Percentiles rank a stretch among this genome's conserved stretches.
Conservation (phyloP, 2,329 filamentous ascomycete genomes). For the Emmonsiellopsis sp. region DNA sequence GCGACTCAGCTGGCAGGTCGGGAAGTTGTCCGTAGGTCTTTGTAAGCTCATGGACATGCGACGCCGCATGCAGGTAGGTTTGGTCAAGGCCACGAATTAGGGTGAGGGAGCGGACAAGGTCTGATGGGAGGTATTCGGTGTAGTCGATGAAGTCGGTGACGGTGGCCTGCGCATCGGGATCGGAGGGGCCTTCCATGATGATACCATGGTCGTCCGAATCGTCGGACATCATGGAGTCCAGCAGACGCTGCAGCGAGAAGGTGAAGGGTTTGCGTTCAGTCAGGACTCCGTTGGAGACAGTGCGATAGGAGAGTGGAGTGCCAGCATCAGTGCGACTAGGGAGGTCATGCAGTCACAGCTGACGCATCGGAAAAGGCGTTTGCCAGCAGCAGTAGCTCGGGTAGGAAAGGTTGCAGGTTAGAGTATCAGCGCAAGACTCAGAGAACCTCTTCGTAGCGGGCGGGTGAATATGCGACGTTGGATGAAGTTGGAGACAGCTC, state of each 20-base stretch:
- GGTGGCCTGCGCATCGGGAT: slow-evolving; percentile 57
- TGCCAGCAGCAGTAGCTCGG: neutral
- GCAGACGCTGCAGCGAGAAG: neutral
- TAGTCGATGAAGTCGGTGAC: slow-evolving; percentile 61
- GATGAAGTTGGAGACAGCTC: neutral
- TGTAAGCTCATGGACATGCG: slow-evolving; percentile 34
- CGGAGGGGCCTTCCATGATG: slow-evolving; percentile 42
- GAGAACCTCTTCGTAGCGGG: neutral
- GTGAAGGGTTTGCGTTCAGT: neutral
- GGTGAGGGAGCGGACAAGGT: slow-evolving; percentile 54
- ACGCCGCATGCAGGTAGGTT: slow-evolving; percentile 33
- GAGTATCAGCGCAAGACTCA: neutral
- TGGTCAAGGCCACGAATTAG: slow-evolving; percentile 47
- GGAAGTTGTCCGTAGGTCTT: slow-evolving; percentile 42
- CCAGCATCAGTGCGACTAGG: slow-evolving; percentile 16
- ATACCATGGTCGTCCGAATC: slow-evolving; percentile 34
- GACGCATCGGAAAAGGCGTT: slow-evolving; percentile 6
- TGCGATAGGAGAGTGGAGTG: slow-evolving; percentile 6
- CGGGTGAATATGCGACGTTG: neutral
- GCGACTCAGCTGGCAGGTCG: slow-evolving; percentile 36
- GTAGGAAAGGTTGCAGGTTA: neutral
- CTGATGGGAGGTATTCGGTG: slow-evolving; percentile 59
- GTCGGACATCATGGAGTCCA: slow-evolving; percentile 28
- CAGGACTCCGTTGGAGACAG: slow-evolving; percentile 4
- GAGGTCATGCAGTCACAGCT: slow-evolving; percentile 11